phyloP scores from a whole-genome alignment of 139 green algal genomes.

The Coelastrella sp. region DNA sequence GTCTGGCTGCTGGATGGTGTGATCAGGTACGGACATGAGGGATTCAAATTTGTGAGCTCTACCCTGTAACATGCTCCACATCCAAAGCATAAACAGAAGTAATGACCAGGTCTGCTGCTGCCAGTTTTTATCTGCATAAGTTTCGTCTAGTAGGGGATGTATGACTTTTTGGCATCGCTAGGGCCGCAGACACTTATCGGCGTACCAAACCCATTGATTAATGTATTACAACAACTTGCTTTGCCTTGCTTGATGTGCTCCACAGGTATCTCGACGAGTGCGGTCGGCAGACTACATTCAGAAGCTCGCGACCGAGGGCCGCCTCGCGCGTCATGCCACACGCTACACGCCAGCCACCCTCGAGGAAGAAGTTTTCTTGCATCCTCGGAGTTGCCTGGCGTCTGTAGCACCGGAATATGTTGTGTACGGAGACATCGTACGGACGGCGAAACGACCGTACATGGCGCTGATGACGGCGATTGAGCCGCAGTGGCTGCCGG shows the following conservation, averaged over 20 bases:
- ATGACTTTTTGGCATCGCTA: no score
- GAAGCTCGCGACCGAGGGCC: neutral
- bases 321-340: neutral
- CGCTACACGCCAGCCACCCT: constrained; percentile 63
- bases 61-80: no score
- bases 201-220: no score
- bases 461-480: constrained; percentile 83
- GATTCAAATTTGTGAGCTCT: no score
- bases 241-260: neutral
- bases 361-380: constrained; percentile 84
- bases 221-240: no score
- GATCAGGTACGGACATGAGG: constrained; percentile 76
- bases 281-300: constrained; percentile 49
- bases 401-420: constrained; percentile 79
- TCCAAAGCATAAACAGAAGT: no score
- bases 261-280: constrained; percentile 47
- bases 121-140: no score
- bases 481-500: constrained; percentile 71
- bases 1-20: constrained; percentile 89
- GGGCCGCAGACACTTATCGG: no score
- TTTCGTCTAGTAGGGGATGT: no score
- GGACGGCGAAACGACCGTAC: constrained; percentile 89
- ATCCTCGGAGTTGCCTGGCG: constrained; percentile 86
- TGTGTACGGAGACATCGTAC: constrained; percentile 85
- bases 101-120: no score